Base-by-base conservation (phyloP, 2,329 filamentous ascomycete genomes). In the Dothidotthia symphoricarpi region DNA sequence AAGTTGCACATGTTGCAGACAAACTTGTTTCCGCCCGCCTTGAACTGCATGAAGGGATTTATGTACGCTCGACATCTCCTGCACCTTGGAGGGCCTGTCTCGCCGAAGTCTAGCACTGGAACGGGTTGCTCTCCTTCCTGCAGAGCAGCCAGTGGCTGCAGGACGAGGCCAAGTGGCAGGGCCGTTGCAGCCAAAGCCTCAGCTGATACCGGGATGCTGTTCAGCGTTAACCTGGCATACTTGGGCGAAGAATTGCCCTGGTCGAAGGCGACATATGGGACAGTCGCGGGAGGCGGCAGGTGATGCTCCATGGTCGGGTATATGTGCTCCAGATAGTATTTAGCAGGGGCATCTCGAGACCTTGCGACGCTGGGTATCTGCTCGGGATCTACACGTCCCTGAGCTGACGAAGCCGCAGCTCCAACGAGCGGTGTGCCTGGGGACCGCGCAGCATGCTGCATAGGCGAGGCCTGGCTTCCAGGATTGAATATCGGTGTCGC, bases 41-140 rank as follows among this genome's bases (percentile, higher is more conserved):
- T 81, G 76, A 98, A 98, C 62, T 90, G 86, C 93, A 98, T 97
- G 65, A 98, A 98, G 2, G 93, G 93, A 62, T 98, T 98, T 71
- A 98, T 94, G 69, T 98, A 98, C 11, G 91, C 86, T 62, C 93
- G 80, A 73, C 93, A 98, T 70, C 93, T 79, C 57, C 88, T 82
- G 69, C 93, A 98, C 65, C 93, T 81, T 15, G 93, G 93, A 27
- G 93, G 93, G 0, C 93, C 93, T 26, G 73, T 72, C 28, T 96
- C 89, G 32, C 93, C 93, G 75, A 97, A 98, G 69, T 98, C 93
- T 16, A 98, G 76, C 4, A 98, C 85, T 1, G 93, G 93, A 37
- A 98, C 84, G 1, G 88, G 81, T 32, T 85, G 76, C 69, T 98
- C 93, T 35, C 93, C 91, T 16, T 86, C 76, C 60, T 94, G 86